These are phyloP conservation scores for Geranium brycei DNA, from an alignment of 345 rosid genomes.

Conservation along the genomic window DNA sequence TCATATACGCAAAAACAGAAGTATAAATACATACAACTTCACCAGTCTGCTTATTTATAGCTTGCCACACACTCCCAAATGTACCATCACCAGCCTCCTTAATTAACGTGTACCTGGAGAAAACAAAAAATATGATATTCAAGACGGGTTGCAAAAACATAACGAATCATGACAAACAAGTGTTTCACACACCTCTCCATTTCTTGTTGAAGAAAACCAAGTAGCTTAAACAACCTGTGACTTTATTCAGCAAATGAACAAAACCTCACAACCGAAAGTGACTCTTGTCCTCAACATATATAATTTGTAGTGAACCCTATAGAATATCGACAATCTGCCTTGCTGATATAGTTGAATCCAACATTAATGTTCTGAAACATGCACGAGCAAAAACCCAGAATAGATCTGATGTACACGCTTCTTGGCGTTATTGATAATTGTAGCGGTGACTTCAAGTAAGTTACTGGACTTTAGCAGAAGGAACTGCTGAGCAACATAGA, in stretches of 20 bases:
- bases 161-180: conserved; percentile 6
- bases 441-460: conserved; percentile 25
- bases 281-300: conserved; percentile 3
- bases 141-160: background rate
- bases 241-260: conserved; percentile 32
- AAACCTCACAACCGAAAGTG: conserved; percentile 18
- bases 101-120: conserved; percentile 58
- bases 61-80: conserved; percentile 90
- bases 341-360: conserved; percentile 26
- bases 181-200: conserved; percentile 64
- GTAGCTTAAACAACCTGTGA: conserved; percentile 11
- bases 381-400: conserved; percentile 16
- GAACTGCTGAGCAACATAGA: conserved; percentile 13
- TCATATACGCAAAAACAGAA: background rate
- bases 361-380: conserved; percentile 21
- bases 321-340: conserved; percentile 11
- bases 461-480: conserved; percentile 20
- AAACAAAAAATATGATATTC: conserved; percentile 1
- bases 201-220: conserved; percentile 19
- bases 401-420: conserved; percentile 29
- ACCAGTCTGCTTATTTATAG: conserved; percentile 61
- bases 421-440: conserved; percentile 39
- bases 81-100: conserved; percentile 97
- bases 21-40: conserved; percentile 62
- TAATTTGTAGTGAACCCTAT: conserved; percentile 16